phyloP scores from a whole-genome alignment of 441 rosid genomes.

The Pelargonium myrrhifolium region DNA sequence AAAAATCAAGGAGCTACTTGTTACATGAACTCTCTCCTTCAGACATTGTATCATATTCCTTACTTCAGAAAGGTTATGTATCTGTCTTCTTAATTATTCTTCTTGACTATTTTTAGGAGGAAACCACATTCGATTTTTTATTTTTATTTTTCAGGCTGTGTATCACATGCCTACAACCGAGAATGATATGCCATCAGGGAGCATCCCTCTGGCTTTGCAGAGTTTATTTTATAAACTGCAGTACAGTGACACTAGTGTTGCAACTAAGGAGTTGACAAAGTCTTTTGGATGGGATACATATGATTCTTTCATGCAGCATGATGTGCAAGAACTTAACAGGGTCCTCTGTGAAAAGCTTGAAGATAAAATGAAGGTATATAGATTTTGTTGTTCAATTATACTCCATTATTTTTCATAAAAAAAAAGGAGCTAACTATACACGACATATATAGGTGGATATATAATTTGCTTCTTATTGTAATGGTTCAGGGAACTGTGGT shows the following conservation, averaged over 20 bases:
- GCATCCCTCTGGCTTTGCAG: conserved; percentile 72
- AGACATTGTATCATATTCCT: conserved; percentile 68
- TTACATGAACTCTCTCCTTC: conserved; percentile 75
- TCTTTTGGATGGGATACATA: conserved; percentile 80
- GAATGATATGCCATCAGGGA: conserved; percentile 61
- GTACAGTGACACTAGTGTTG: conserved; percentile 62
- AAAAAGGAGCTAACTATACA: background rate
- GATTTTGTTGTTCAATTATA: background rate
- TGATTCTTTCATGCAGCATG: conserved; percentile 79
- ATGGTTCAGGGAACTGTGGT: conserved; percentile 59
- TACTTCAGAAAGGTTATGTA: conserved; percentile 62
- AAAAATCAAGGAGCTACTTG: conserved; percentile 82
- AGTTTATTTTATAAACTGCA: conserved; percentile 75
- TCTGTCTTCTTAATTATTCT: conserved; percentile 11
- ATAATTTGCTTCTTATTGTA: background rate
- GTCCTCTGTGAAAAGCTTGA: conserved; percentile 72
- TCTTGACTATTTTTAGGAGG: conserved; percentile 12
- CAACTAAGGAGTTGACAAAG: conserved; percentile 67
- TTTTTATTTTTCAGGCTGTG: conserved; percentile 47
- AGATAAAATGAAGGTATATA: conserved; percentile 59
- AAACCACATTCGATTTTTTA: conserved; percentile 9
- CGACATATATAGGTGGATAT: background rate
- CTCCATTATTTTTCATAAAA: background rate
- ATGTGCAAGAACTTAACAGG: conserved; percentile 76
- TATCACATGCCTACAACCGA: conserved; percentile 81